phyloP scores from a whole-genome alignment of 768 basidiomycete genomes.

The Coprinopsis cinerea region DNA sequence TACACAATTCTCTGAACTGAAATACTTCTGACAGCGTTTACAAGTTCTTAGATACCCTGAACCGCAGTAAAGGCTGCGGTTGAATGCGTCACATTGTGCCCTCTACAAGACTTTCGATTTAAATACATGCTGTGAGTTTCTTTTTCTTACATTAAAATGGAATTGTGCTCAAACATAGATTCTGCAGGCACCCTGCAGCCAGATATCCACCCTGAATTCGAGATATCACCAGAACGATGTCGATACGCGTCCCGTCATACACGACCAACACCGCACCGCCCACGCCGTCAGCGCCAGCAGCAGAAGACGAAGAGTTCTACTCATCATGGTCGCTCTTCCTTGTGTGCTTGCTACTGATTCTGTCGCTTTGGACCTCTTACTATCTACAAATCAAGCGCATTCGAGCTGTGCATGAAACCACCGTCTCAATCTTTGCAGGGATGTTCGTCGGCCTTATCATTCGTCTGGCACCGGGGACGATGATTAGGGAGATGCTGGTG shows the following conservation, averaged over 20 bases:
- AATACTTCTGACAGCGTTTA: too few relatives aligned
- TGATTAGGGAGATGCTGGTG: constrained; percentile 97
- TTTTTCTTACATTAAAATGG: not conserved
- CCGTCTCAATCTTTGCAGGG: constrained; percentile 92
- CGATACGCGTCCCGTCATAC: not conserved
- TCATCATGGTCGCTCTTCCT: constrained; percentile 94
- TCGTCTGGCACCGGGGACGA: constrained; percentile 82
- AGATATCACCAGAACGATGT: constrained; percentile 12
- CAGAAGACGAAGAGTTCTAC: constrained; percentile 84
- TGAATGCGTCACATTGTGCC: constrained; percentile 1
- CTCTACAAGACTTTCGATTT: constrained; percentile 1
- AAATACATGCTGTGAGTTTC: constrained; percentile 1
- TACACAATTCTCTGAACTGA: too few relatives aligned
- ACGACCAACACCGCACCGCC: constrained; percentile 15
- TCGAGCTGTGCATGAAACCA: constrained; percentile 91
- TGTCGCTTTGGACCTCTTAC: constrained; percentile 95
- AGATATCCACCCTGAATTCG: constrained; percentile 3
- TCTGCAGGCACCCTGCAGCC: not conserved
- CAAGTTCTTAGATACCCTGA: not conserved
- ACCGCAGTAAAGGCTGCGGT: not conserved
- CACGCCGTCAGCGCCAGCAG: constrained; percentile 37
- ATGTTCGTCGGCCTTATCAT: constrained; percentile 94
- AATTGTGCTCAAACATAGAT: not conserved
- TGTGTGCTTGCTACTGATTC: constrained; percentile 85
- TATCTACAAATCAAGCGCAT: constrained; percentile 97